A percentile compares a stretch with the other conserved stretches of the same genome.
These are phyloP conservation scores for Pichia membranifaciens DNA, from an alignment of 805 yeast species.

Conservation along the genomic window DNA sequence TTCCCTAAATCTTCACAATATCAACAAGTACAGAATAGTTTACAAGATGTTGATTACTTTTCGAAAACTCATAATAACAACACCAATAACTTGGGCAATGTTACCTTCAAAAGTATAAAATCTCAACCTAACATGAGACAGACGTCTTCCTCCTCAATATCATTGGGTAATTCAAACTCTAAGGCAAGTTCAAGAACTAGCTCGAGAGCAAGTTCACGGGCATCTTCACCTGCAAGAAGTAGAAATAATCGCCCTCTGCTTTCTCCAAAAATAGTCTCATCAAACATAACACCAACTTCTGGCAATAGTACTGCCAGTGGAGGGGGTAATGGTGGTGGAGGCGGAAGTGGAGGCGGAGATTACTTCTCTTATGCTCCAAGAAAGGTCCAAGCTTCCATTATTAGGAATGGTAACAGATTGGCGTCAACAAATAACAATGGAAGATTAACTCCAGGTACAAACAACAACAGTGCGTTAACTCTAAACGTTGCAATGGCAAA, in stretches of 20 bases:
- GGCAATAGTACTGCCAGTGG: no score
- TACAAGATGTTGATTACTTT: background rate
- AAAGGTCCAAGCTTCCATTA: slow-evolving; percentile 13
- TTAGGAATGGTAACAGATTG: slow-evolving; percentile 13
- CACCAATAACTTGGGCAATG: slow-evolving; percentile 2
- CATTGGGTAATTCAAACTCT: background rate
- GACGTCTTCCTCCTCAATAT: slow-evolving; percentile 1
- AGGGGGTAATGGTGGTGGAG: no score
- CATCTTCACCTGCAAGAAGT: slow-evolving; percentile 10
- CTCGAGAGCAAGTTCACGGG: slow-evolving; percentile 13
- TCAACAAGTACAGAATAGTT: slow-evolving; percentile 5
- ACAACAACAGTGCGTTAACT: background rate
- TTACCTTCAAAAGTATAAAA: slow-evolving; percentile 10
- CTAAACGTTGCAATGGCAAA: background rate
- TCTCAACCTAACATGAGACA: slow-evolving; percentile 2
- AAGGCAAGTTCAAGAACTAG: slow-evolving; percentile 4
- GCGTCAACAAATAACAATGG: slow-evolving; percentile 7
- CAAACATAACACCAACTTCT: slow-evolving; percentile 7
- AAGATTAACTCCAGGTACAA: slow-evolving; percentile 8
- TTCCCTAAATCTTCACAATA: background rate
- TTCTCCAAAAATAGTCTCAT: slow-evolving; percentile 6
- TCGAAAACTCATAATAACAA: slow-evolving; percentile 1
- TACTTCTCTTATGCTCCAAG: slow-evolving; percentile 15
- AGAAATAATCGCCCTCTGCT: background rate
- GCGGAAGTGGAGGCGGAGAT: slow-evolving; percentile 6